Evolutionary conservation across 805 yeast species (phyloP).

Genomic region (Yarrowia sp.): DNA sequence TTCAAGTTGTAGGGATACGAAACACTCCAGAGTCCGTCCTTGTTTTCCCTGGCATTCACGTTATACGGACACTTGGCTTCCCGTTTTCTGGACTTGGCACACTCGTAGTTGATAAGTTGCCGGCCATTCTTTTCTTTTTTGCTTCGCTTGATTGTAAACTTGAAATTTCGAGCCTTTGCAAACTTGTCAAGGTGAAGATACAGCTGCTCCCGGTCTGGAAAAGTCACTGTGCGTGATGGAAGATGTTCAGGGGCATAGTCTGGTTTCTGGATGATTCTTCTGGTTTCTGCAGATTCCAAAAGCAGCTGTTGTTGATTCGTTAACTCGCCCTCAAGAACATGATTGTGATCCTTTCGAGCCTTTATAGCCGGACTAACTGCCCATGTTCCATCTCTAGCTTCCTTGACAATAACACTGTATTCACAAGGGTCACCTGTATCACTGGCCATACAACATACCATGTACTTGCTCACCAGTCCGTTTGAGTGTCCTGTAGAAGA

Average conservation of each 20-base stretch:
- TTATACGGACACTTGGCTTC: not conserved
- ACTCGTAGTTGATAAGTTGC: not conserved
- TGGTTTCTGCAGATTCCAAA: not conserved
- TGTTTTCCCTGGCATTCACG: not conserved
- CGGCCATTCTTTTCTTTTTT: not conserved
- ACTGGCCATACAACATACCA: not conserved
- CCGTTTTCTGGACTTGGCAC: not conserved
- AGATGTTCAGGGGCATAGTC: not conserved
- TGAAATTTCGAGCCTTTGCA: not conserved
- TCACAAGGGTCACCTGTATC: not conserved
- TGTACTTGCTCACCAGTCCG: constrained; percentile 1
- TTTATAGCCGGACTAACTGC: not conserved
- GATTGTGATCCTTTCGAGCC: not conserved
- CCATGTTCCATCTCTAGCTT: not conserved
- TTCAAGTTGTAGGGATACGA: not conserved
- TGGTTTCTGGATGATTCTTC: not conserved
- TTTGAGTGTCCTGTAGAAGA: not conserved
- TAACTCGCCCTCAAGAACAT: not conserved
- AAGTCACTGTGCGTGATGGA: not conserved
- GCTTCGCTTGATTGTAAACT: not conserved
- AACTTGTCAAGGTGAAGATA: not conserved
- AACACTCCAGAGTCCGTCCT: constrained; percentile 1
- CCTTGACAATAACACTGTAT: constrained; percentile 1
- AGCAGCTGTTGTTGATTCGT: not conserved
- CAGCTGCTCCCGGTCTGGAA: not conserved